phyloP scores from a whole-genome alignment of 192 early-diverging fungal genomes.

The Haplosporangium gracile region DNA sequence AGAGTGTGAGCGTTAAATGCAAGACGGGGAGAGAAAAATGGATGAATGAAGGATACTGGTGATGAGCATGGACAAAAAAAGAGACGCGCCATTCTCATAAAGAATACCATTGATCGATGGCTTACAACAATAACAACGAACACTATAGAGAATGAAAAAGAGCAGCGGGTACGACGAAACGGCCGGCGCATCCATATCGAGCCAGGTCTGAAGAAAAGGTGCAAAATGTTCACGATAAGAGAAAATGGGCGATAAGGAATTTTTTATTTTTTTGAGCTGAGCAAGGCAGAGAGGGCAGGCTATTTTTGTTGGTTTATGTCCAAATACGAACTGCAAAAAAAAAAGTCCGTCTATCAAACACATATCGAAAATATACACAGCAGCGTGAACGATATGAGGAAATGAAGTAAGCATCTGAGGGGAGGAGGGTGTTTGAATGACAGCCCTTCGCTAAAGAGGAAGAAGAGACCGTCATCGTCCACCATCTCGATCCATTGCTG shows the following conservation, averaged over 20 bases:
- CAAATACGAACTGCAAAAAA: not conserved
- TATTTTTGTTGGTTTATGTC: not conserved
- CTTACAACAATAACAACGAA: not conserved
- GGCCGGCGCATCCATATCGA: slow-evolving; percentile 3
- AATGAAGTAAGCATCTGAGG: not conserved
- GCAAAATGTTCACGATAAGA: not conserved
- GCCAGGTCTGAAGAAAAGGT: not conserved
- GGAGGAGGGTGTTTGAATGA: not conserved
- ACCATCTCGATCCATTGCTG: not conserved
- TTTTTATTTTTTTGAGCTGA: not conserved
- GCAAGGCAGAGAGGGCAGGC: not conserved
- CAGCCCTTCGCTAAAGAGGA: not conserved
- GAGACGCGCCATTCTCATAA: not conserved
- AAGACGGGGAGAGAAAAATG: not conserved
- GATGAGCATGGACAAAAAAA: not conserved
- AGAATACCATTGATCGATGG: not conserved
- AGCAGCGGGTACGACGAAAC: not conserved
- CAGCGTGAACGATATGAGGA: not conserved
- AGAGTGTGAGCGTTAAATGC: too few relatives aligned
- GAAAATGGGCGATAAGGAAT: not conserved
- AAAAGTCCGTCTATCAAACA: not conserved
- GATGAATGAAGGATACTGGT: not conserved
- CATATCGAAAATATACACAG: too few relatives aligned
- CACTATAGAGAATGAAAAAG: not conserved
- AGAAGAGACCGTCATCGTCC: not conserved